Base-by-base conservation (phyloP, 2,329 filamentous ascomycete genomes). In the Trichophyton verrucosum region DNA sequence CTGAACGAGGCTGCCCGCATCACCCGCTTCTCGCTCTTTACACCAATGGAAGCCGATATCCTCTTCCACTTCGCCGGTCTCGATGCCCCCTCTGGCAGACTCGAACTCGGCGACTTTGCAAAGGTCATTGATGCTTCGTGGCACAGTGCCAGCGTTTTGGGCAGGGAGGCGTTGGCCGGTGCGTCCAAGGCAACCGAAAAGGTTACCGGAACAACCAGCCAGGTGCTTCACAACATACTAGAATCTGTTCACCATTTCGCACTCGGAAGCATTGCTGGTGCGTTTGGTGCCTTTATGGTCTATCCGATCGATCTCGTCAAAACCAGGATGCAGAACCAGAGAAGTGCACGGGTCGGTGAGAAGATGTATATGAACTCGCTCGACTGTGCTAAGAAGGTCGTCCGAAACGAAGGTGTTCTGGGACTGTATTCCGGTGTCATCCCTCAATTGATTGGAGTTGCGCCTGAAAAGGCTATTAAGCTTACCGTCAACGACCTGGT, bases 401-500 rank as follows among this genome's bases (percentile, higher is more conserved):
- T 97, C 64, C 85, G 86, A 64, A 96, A 97, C 70, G 94, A 99
- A 76, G 94, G 94, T 61, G 82, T 95, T 74, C 81, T 80, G 44
- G 94, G 94, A 22, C 77, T 99, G 57, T 99, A 99, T 78, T 95
- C 92, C 57, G 94, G 94, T 71, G 90, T 99, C 20, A 75, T 96
- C 59, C 94, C 94, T 9, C 94, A 99, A 79, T 82, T 99, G 53
- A 89, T 99, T 64, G 94, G 94, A 74, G 94, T 99, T 53, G 94
- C 94, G n/a, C 94, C 94, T 1, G 94, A 99, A 75, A 99, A 99
- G 80, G 94, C 94, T 67, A 99, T 99, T 78, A 99, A 99, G 80
- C 84, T 99, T 65, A 99, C 94, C 0, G 91, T 99, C 70, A 99
- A 99, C 75, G 94, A 99, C 72, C 77, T 99, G 60, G 90, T 95